phyloP scores from a whole-genome alignment of 2,329 filamentous ascomycete genomes.

The Epichloe gansuensis region DNA sequence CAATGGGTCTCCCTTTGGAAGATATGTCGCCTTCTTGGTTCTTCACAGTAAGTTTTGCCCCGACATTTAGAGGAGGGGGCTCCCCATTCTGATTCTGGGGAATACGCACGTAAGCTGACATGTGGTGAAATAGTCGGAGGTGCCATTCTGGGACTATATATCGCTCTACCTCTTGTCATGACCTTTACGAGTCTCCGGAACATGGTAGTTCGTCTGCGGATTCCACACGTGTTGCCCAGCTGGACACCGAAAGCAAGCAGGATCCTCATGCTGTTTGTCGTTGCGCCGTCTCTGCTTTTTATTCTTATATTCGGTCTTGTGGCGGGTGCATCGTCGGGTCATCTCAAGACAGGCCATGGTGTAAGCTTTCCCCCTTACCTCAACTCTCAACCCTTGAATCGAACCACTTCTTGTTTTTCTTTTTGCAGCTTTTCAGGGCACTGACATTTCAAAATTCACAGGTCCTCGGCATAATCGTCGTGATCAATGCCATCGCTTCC shows the following conservation, averaged over 20 bases:
- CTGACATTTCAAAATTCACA: conserved; percentile 3
- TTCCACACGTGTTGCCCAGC: conserved; percentile 10
- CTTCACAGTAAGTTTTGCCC: conserved; percentile 3
- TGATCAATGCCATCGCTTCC: conserved; percentile 14
- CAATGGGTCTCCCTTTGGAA: conserved; percentile 3
- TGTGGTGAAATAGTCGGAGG: neutral
- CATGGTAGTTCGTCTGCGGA: conserved; percentile 14
- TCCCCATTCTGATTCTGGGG: no score
- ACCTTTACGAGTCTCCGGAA: conserved; percentile 16
- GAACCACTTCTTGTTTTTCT: no score
- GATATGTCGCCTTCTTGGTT: conserved; percentile 1
- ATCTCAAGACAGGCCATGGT: conserved; percentile 19
- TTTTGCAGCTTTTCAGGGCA: neutral
- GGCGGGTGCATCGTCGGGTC: conserved; percentile 10
- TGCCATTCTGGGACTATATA: conserved; percentile 14
- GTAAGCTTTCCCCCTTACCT: conserved; percentile 10
- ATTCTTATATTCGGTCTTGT: conserved; percentile 18
- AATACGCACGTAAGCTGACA: neutral
- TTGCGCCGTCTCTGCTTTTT: conserved; percentile 14
- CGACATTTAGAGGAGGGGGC: no score
- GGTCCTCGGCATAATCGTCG: conserved; percentile 17
- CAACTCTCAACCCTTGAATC: neutral
- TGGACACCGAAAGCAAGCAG: conserved; percentile 13
- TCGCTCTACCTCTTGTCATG: conserved; percentile 16
- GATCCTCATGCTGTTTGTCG: conserved; percentile 15